These are phyloP conservation scores for Piper betle DNA, from an alignment of 164 flowering plant species.

Conservation along the genomic window DNA sequence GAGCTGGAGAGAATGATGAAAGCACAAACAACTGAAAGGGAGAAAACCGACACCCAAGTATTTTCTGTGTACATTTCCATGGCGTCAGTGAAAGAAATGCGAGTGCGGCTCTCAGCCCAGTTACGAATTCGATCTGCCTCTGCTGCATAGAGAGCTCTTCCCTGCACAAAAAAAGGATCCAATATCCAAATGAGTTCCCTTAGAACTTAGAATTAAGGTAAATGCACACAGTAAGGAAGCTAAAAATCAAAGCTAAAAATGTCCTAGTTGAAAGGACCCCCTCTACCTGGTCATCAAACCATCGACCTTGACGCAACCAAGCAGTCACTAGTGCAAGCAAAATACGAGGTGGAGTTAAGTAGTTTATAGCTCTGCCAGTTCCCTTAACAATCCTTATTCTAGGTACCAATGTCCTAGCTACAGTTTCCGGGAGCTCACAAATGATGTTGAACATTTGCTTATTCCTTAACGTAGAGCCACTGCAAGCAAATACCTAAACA, in stretches of 20 bases:
- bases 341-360: slow-evolving; percentile 92
- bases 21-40: slow-evolving; percentile 92
- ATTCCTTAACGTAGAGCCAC: slow-evolving; percentile 73
- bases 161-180: slow-evolving; percentile 25
- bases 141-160: slow-evolving; percentile 92
- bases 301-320: slow-evolving; percentile 87
- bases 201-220: neutral
- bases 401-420: slow-evolving; percentile 90
- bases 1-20: slow-evolving; percentile 91
- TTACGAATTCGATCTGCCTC: slow-evolving; percentile 92
- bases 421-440: slow-evolving; percentile 97
- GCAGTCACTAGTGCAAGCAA: slow-evolving; percentile 88
- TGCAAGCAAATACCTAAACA: slow-evolving; percentile 16
- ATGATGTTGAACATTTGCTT: slow-evolving; percentile 95
- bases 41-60: slow-evolving; percentile 93
- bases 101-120: slow-evolving; percentile 94
- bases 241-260: neutral
- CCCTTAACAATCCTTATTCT: slow-evolving; percentile 89
- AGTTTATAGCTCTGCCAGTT: slow-evolving; percentile 76
- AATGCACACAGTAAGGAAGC: neutral
- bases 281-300: slow-evolving; percentile 92
- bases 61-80: slow-evolving; percentile 97
- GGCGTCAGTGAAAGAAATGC: slow-evolving; percentile 94
- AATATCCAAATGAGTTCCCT: neutral
- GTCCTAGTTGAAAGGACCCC: neutral